Evolutionary conservation across 805 yeast genomes (phyloP).

Genomic region (Candida arabinofermentans): DNA sequence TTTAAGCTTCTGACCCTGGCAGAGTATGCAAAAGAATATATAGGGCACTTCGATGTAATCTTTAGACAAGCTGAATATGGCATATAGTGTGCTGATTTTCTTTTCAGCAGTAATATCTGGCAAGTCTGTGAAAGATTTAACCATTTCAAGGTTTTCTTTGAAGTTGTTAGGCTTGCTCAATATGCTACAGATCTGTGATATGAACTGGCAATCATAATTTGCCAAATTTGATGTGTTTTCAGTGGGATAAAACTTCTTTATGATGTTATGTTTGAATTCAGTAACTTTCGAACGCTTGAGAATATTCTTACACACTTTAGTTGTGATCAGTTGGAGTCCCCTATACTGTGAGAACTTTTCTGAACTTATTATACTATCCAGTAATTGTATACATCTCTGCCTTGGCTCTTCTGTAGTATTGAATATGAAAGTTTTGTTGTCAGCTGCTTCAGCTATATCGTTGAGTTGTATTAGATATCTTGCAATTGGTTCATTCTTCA

Average conservation of each 20-base stretch:
- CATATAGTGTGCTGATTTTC: background rate
- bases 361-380: background rate
- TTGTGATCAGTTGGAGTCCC: background rate
- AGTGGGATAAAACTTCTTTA: background rate
- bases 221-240: background rate
- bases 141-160: background rate
- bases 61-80: background rate
- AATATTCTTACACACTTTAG: background rate
- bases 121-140: background rate
- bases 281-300: background rate
- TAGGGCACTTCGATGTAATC: background rate
- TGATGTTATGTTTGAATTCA: background rate
- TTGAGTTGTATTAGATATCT: background rate
- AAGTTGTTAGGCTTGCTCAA: background rate
- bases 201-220: background rate
- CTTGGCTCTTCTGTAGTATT: background rate
- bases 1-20: background rate
- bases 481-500: background rate
- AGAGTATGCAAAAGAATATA: slow-evolving; percentile 2
- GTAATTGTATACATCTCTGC: background rate
- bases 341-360: background rate
- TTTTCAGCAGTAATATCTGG: background rate
- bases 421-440: background rate
- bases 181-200: background rate
- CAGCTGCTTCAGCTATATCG: background rate